Evolutionary conservation across 192 early-diverging fungal genomes (phyloP).

Genomic region (Chytriomyces confervae): DNA sequence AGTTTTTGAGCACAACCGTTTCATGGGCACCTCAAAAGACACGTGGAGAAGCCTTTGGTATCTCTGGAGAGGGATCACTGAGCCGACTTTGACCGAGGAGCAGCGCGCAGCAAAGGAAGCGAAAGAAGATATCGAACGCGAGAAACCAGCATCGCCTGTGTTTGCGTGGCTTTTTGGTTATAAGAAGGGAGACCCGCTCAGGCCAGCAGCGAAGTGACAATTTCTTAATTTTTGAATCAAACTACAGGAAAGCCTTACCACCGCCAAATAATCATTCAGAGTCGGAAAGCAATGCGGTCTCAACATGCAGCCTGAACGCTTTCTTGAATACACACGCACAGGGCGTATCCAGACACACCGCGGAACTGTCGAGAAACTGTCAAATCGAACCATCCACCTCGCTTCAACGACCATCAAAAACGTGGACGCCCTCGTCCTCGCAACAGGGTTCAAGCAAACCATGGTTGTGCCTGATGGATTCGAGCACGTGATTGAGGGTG

Average conservation of each 20-base stretch:
- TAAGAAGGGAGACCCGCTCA: neutral
- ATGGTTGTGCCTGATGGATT: slow-evolving; percentile 19
- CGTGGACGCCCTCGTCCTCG: slow-evolving; percentile 11
- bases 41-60: neutral
- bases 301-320: neutral
- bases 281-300: slow-evolving; percentile 1
- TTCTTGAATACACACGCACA: neutral
- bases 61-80: too few relatives aligned
- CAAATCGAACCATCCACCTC: slow-evolving; percentile 1
- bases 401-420: slow-evolving; percentile 1
- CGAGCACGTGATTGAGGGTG: neutral
- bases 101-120: neutral
- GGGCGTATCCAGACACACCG: neutral
- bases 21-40: neutral
- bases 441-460: slow-evolving; percentile 14
- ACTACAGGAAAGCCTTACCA: neutral
- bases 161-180: slow-evolving; percentile 2
- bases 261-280: neutral
- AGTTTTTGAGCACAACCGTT: neutral
- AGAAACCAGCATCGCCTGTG: neutral
- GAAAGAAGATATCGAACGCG: neutral
- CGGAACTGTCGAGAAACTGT: neutral
- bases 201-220: neutral
- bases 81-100: neutral
- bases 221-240: neutral